phyloP scores from a whole-genome alignment of 805 yeast species.

The Isabelozyma heimii region DNA sequence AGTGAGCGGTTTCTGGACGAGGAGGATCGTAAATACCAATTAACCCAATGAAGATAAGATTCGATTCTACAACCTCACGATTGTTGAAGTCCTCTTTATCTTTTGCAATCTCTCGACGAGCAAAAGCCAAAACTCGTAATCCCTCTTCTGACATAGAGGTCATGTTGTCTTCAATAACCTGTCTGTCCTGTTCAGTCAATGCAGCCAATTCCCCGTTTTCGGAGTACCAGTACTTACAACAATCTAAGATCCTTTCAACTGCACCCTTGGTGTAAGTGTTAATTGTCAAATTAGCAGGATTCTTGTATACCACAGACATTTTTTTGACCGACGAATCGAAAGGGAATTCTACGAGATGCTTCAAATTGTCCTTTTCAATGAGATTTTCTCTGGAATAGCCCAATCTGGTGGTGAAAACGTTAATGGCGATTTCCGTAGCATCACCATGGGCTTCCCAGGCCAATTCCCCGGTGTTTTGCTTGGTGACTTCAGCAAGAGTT shows the following conservation, averaged over 20 bases:
- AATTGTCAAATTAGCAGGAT: conserved; percentile 1
- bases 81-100: conserved; percentile 9
- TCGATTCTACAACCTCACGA: conserved; percentile 20
- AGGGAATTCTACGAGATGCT: conserved; percentile 26
- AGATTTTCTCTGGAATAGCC: conserved; percentile 18
- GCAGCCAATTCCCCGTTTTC: conserved; percentile 6
- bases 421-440: conserved; percentile 35
- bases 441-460: conserved; percentile 66
- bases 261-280: conserved; percentile 29
- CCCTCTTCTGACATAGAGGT: conserved; percentile 24
- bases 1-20: conserved; percentile 25
- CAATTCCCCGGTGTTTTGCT: conserved; percentile 38
- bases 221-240: conserved; percentile 21
- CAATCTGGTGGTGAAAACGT: conserved; percentile 28
- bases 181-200: conserved; percentile 18
- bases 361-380: conserved; percentile 9
- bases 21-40: conserved; percentile 38
- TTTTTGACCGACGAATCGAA: conserved; percentile 32
- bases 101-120: conserved; percentile 15
- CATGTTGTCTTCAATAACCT: conserved; percentile 23
- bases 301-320: conserved; percentile 25
- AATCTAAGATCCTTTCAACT: conserved; percentile 25
- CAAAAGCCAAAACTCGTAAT: conserved; percentile 31
- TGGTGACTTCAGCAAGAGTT: conserved; percentile 46
- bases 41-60: conserved; percentile 24